phyloP scores from a whole-genome alignment of 352 stramenopile species.

The Phytopythium chamaehyphon region DNA sequence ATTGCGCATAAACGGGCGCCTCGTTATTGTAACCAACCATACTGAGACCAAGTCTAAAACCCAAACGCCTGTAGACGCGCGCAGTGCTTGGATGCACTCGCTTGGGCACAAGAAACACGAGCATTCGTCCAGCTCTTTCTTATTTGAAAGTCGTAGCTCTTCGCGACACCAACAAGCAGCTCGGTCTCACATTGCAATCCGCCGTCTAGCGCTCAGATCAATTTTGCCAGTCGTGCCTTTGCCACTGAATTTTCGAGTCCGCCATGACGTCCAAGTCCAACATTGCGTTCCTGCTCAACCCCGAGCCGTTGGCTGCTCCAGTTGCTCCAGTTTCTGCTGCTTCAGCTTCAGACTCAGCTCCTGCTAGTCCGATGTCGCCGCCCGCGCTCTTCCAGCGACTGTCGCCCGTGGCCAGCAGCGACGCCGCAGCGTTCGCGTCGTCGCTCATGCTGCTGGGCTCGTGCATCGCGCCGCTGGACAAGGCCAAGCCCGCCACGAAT shows the following conservation, averaged over 20 bases:
- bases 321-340: too few relatives aligned
- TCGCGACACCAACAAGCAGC: too few relatives aligned
- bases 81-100: too few relatives aligned
- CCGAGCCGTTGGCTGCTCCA: too few relatives aligned
- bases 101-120: too few relatives aligned
- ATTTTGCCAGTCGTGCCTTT: too few relatives aligned
- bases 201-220: neutral
- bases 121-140: too few relatives aligned
- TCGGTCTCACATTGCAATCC: neutral
- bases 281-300: slow-evolving; percentile 45
- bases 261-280: slow-evolving; percentile 33
- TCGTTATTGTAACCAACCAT: too few relatives aligned
- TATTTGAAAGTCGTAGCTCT: too few relatives aligned
- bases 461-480: slow-evolving; percentile 28
- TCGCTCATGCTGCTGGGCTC: slow-evolving; percentile 34
- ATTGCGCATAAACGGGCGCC: too few relatives aligned
- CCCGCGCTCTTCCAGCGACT: slow-evolving; percentile 25
- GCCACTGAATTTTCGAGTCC: neutral
- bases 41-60: too few relatives aligned
- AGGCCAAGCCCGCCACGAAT: slow-evolving; percentile 2
- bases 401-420: slow-evolving; percentile 14
- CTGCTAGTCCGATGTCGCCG: slow-evolving; percentile 18
- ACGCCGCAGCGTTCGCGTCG: slow-evolving; percentile 19
- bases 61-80: too few relatives aligned
- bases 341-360: slow-evolving; percentile 7